phyloP scores from a whole-genome alignment of 768 basidiomycete genomes.

The Coprinopsis strossmayeri region DNA sequence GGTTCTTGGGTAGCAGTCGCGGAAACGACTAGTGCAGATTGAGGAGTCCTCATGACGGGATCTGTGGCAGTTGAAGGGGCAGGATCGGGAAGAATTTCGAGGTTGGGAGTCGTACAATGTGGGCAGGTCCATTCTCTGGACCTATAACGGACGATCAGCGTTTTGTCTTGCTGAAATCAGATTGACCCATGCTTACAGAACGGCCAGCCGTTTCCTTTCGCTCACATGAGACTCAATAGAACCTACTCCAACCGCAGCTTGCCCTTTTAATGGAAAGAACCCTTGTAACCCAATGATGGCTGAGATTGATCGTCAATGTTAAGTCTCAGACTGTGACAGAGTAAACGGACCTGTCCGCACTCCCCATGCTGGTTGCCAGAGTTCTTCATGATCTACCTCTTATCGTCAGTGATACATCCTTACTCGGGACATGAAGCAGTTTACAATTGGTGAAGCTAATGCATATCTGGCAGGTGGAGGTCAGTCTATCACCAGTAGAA shows the following conservation, averaged over 20 bases:
- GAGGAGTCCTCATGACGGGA: not conserved
- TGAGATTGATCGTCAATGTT: constrained; percentile 18
- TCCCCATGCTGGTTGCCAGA: constrained; percentile 99
- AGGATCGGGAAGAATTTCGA: constrained; percentile 65
- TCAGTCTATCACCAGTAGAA: not conserved
- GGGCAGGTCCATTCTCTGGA: constrained; percentile 80
- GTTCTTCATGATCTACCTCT: constrained; percentile 81
- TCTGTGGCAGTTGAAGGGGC: constrained; percentile 21
- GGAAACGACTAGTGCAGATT: not conserved
- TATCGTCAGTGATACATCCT: too few relatives aligned
- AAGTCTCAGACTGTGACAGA: not conserved
- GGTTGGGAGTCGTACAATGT: constrained; percentile 61
- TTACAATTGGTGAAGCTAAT: constrained; percentile 88
- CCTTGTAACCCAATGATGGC: constrained; percentile 87
- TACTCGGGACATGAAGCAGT: constrained; percentile 23
- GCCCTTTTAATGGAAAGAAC: constrained; percentile 85
- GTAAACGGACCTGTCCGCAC: constrained; percentile 72
- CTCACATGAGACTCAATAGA: constrained; percentile 70
- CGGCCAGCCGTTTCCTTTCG: constrained; percentile 75
- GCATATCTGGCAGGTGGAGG: constrained; percentile 54
- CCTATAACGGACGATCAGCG: constrained; percentile 33
- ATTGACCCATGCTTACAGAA: constrained; percentile 43
- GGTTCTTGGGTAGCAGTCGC: constrained; percentile 5
- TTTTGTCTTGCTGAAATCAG: too few relatives aligned
- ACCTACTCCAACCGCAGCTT: constrained; percentile 81